Evolutionary conservation across 2,329 filamentous ascomycete species (phyloP).

Genomic region (Simplicillium aogashimaense): DNA sequence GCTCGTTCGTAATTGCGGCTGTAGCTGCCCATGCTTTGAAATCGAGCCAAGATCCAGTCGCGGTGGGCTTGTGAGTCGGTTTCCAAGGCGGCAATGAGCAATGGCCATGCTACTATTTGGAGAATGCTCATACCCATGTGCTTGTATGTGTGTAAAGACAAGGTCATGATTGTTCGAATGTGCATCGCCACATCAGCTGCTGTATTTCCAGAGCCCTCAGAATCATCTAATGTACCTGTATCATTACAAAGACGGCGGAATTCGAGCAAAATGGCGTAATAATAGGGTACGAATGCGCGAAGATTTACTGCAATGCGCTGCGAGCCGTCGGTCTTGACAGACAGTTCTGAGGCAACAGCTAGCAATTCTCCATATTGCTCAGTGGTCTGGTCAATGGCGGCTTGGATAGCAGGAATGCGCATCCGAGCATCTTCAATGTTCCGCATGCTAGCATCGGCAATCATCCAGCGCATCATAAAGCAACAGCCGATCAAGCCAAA

Average conservation of each 20-base stretch:
- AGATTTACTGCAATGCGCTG: conserved; percentile 22
- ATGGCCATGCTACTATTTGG: conserved; percentile 20
- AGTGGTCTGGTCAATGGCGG: conserved; percentile 12
- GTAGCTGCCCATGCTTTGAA: conserved; percentile 16
- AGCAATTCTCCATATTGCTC: conserved; percentile 15
- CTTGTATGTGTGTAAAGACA: conserved; percentile 21
- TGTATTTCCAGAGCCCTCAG: background rate
- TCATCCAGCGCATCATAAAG: conserved; percentile 20
- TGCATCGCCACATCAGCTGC: background rate
- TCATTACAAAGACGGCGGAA: conserved; percentile 7
- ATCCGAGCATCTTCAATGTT: conserved; percentile 12
- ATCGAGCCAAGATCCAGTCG: conserved; percentile 21
- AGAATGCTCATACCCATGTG: conserved; percentile 21
- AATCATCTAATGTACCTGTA: background rate
- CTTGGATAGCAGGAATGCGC: conserved; percentile 9
- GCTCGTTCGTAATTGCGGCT: conserved; percentile 22
- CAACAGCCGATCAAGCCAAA: conserved; percentile 19
- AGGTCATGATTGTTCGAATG: conserved; percentile 15
- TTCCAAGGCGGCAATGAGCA: conserved; percentile 24
- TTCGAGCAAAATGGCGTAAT: conserved; percentile 22
- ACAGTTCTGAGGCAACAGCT: conserved; percentile 14
- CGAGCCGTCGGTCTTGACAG: conserved; percentile 13
- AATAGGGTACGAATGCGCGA: conserved; percentile 22
- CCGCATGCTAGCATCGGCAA: conserved; percentile 17
- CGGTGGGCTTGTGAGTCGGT: conserved; percentile 20